Conservation (phyloP, 371 early-diverging fungal genomes). For the Mycotypha africana region DNA sequence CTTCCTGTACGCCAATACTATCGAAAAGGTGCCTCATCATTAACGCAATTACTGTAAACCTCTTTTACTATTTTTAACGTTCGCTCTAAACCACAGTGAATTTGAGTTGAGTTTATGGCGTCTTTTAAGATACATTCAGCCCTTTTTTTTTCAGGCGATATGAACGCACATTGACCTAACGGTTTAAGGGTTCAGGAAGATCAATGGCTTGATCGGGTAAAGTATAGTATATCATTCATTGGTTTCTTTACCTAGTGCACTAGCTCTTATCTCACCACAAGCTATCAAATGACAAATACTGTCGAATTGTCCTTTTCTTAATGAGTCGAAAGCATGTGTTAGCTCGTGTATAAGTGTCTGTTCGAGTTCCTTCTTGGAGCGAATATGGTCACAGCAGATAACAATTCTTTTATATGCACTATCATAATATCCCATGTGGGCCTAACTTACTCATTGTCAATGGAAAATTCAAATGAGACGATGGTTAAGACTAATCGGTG, state of each 20-base stretch:
- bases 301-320: constrained; percentile 30
- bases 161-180: constrained; percentile 33
- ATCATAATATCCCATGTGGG: constrained; percentile 40
- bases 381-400: constrained; percentile 38
- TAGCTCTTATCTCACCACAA: constrained; percentile 43
- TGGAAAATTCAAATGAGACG: not conserved
- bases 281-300: constrained; percentile 39
- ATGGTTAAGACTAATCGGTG: not conserved
- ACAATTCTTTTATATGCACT: constrained; percentile 33
- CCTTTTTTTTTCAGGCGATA: constrained; percentile 13
- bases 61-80: constrained; percentile 24
- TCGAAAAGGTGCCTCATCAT: constrained; percentile 34
- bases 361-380: constrained; percentile 28
- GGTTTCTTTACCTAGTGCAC: constrained; percentile 24
- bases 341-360: constrained; percentile 44
- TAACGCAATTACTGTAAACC: constrained; percentile 32
- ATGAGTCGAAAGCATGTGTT: constrained; percentile 41
- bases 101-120: constrained; percentile 34
- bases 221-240: not conserved
- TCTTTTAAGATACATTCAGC: constrained; percentile 32
- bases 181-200: not conserved
- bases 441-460: constrained; percentile 16
- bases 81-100: constrained; percentile 24
- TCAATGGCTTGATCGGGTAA: not conserved
- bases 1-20: not conserved